Evolutionary conservation across 495 filamentous ascomycete species (phyloP).

Genomic region (Eremomyces bilateralis): DNA sequence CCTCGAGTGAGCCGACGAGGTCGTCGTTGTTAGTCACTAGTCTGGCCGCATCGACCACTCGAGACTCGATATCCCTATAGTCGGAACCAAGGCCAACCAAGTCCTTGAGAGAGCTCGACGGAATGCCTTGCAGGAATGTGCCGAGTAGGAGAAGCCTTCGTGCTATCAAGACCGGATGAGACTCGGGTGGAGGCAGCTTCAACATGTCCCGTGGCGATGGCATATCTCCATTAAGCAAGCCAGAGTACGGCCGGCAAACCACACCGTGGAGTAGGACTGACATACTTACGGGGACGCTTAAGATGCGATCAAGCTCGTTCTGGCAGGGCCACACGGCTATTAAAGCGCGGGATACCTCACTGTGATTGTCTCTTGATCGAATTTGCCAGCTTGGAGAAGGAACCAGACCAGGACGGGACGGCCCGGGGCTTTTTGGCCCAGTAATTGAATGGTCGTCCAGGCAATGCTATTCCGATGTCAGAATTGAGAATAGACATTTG

Average conservation of each 20-base stretch:
- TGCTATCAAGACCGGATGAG: constrained; percentile 26
- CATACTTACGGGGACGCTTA: constrained; percentile 1
- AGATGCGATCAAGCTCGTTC: constrained; percentile 5
- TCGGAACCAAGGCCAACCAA: constrained; percentile 6
- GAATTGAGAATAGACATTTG: too few relatives aligned
- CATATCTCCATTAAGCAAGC: background rate
- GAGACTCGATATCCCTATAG: constrained; percentile 15
- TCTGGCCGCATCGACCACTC: constrained; percentile 17
- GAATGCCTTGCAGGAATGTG: constrained; percentile 22
- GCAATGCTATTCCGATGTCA: too few relatives aligned
- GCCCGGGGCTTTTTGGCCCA: too few relatives aligned
- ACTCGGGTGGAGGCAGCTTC: constrained; percentile 16
- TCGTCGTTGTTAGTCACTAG: constrained; percentile 26
- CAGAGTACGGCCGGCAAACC: constrained; percentile 5
- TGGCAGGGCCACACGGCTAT: constrained; percentile 6
- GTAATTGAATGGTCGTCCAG: too few relatives aligned
- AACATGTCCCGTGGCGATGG: constrained; percentile 14
- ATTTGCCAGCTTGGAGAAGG: background rate
- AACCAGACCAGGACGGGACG: too few relatives aligned
- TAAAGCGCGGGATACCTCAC: constrained; percentile 2
- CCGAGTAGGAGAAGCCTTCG: constrained; percentile 24
- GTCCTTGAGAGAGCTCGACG: constrained; percentile 8
- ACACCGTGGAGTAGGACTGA: constrained; percentile 3
- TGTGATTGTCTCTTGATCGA: background rate
- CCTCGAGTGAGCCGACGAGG: constrained; percentile 24